phyloP scores from a whole-genome alignment of 2,329 filamentous ascomycete species.

The Eutypa lata region DNA sequence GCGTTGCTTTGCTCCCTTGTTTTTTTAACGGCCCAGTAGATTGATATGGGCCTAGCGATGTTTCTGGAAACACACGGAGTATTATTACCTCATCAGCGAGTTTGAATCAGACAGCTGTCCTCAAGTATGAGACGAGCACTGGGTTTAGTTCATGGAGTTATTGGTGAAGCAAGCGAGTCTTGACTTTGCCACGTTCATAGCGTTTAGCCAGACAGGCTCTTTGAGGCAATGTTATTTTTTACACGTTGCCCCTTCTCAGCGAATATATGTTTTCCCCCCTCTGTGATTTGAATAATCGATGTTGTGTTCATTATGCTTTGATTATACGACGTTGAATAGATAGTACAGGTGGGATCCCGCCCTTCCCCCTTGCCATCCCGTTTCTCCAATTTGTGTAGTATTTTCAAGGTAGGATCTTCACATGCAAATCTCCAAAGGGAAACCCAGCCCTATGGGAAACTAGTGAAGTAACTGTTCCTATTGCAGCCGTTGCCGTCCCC shows the following conservation, averaged over 20 bases:
- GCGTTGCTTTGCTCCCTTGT: constrained; percentile 23
- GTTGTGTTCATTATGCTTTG: too few relatives aligned
- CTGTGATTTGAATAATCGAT: too few relatives aligned
- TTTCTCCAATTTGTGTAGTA: too few relatives aligned
- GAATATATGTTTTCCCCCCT: not conserved
- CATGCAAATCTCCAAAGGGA: not conserved
- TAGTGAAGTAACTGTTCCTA: not conserved
- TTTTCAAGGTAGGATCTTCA: not conserved
- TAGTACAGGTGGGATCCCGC: too few relatives aligned
- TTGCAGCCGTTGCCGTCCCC: constrained; percentile 6
- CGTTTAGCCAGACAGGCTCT: not conserved
- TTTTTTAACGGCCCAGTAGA: constrained; percentile 12
- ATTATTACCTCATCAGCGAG: not conserved
- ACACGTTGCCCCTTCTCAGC: not conserved
- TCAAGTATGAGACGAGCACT: not conserved
- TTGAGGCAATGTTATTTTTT: not conserved
- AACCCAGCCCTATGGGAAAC: constrained; percentile 8
- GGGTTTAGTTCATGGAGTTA: not conserved
- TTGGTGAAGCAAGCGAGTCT: not conserved
- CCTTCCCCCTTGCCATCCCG: too few relatives aligned
- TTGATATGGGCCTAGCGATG: constrained; percentile 8
- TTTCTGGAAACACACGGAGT: not conserved
- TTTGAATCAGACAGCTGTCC: not conserved
- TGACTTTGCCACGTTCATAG: not conserved
- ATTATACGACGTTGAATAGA: too few relatives aligned